Evolutionary conservation across 495 filamentous ascomycete genomes (phyloP).

Genomic region (Astrothelium subdiscretum): DNA sequence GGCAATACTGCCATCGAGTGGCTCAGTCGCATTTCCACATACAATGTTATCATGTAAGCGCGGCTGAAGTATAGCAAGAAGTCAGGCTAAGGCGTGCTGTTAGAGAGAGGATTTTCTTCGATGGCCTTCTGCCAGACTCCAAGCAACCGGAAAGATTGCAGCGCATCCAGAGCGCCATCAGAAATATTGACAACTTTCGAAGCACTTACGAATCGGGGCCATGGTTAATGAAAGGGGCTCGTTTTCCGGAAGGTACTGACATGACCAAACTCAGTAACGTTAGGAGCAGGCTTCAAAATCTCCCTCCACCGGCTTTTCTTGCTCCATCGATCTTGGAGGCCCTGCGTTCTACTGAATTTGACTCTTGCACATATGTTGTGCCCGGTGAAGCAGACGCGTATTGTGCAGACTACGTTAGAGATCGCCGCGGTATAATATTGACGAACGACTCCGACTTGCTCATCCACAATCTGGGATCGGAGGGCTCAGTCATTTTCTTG

Average conservation of each 20-base stretch:
- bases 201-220: background rate
- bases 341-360: slow-evolving; percentile 36
- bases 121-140: slow-evolving; percentile 54
- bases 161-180: slow-evolving; percentile 33
- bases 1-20: slow-evolving; percentile 48
- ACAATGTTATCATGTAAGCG: slow-evolving; percentile 49
- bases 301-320: slow-evolving; percentile 52
- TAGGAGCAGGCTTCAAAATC: background rate
- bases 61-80: background rate
- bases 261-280: slow-evolving; percentile 6
- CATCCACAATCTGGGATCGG: slow-evolving; percentile 48
- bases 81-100: background rate
- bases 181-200: background rate
- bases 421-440: slow-evolving; percentile 39
- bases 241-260: background rate
- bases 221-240: background rate
- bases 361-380: slow-evolving; percentile 40
- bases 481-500: slow-evolving; percentile 49
- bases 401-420: slow-evolving; percentile 47
- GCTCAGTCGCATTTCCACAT: slow-evolving; percentile 40
- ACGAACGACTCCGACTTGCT: slow-evolving; percentile 69
- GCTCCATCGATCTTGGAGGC: slow-evolving; percentile 58
- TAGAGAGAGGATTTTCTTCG: slow-evolving; percentile 52
- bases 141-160: slow-evolving; percentile 44
- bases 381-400: slow-evolving; percentile 61